Conservation (phyloP, 768 basidiomycete genomes). For the Boletus rufocinnamomeus region DNA sequence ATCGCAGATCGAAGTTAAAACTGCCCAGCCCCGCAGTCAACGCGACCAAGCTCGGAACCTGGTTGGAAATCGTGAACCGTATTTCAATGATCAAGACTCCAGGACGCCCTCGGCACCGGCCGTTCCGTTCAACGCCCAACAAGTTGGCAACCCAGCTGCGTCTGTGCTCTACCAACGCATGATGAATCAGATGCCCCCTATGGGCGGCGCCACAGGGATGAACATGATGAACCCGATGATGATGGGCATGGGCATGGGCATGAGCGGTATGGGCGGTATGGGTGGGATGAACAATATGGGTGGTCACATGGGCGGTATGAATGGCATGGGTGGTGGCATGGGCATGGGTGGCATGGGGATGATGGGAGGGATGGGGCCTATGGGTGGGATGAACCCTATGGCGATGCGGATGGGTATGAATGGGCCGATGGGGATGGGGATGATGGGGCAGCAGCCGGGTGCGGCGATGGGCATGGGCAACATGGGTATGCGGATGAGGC, state of each 20-base stretch:
- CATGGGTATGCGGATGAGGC: constrained; percentile 40
- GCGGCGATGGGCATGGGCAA: constrained; percentile 23
- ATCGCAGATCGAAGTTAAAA: constrained; percentile 76
- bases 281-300: constrained; percentile 33
- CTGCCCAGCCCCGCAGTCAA: constrained; percentile 71
- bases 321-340: constrained; percentile 19
- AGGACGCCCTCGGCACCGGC: constrained; percentile 36
- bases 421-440: constrained; percentile 41
- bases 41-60: constrained; percentile 52
- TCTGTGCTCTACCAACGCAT: constrained; percentile 39
- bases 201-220: constrained; percentile 47
- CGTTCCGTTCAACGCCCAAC: constrained; percentile 38
- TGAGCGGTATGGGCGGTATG: constrained; percentile 44
- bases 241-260: constrained; percentile 51
- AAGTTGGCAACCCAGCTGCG: constrained; percentile 37
- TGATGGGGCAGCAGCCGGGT: constrained; percentile 33
- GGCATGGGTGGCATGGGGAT: constrained; percentile 40
- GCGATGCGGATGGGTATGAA: constrained; percentile 40
- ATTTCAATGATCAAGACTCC: constrained; percentile 39
- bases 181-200: constrained; percentile 45
- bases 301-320: constrained; percentile 24
- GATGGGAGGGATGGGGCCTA: constrained; percentile 34
- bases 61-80: constrained; percentile 26
- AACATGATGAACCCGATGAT: constrained; percentile 53
- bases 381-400: constrained; percentile 34